Evolutionary conservation across 129 eudicot species (phyloP).

Genomic region (Saposhnikovia divaricata): DNA sequence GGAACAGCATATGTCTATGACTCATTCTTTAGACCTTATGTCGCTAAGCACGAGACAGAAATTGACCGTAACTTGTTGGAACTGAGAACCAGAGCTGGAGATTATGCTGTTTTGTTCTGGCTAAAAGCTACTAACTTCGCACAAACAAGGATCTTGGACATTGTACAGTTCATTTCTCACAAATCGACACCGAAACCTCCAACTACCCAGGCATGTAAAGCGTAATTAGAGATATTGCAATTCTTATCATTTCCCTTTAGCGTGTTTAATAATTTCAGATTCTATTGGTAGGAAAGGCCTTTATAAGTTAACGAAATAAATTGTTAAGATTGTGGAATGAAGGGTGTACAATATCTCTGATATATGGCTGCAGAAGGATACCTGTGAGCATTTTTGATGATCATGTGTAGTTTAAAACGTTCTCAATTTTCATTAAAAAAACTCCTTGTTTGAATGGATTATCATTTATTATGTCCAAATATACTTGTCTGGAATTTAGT

Average conservation of each 20-base stretch:
- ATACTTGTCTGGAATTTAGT: neutral
- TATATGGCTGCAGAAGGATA: neutral
- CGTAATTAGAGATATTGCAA: neutral
- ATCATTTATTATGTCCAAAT: neutral
- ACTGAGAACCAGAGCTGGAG: conserved; percentile 77
- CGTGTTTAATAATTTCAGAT: neutral
- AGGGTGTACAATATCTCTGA: no score
- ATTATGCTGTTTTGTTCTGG: conserved; percentile 58
- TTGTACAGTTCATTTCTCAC: conserved; percentile 67
- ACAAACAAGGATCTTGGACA: conserved; percentile 68
- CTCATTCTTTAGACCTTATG: conserved; percentile 69
- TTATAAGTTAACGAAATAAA: neutral
- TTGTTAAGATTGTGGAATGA: neutral
- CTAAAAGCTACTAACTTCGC: conserved; percentile 50
- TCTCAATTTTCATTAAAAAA: neutral
- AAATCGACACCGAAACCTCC: conserved; percentile 64
- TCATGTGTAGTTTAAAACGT: neutral
- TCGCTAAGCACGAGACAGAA: conserved; percentile 79
- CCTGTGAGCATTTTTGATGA: neutral
- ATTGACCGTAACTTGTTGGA: conserved; percentile 71
- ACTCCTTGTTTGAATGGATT: neutral
- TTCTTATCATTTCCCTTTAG: neutral
- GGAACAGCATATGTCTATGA: conserved; percentile 88
- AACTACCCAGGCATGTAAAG: conserved; percentile 49
- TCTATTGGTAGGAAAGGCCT: neutral